Base-by-base conservation (phyloP, 2,329 filamentous ascomycete species). In the Cladosporium sphaerospermum region DNA sequence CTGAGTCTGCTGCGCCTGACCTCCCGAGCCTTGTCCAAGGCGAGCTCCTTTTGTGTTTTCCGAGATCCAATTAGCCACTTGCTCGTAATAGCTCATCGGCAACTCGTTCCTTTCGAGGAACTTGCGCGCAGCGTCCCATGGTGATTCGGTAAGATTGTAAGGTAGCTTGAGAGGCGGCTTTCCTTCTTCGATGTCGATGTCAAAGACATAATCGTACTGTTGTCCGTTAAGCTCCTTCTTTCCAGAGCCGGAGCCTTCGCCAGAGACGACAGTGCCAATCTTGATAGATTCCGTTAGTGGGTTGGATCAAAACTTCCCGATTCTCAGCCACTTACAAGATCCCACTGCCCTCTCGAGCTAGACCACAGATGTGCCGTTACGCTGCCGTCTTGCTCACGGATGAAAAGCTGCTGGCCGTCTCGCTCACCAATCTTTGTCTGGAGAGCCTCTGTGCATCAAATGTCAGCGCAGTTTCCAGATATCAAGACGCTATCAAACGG, bases 161-260 rank as follows among this genome's bases (percentile, higher is more conserved):
- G 92, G 90, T n/a, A 97, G 78, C 70, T 96, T 96, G 43, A 97
- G 76, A 0, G 92, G 83, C 10, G 92, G 91, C 65, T 95, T 92
- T 49, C 90, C 92, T 64, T 96, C 92, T 67, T 96, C 89, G 57
- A 96, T 95, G 62, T 96, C 91, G 23, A 96, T 91, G 65, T 96
- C 91, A 61, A 97, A 97, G 8, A 99, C 91, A 64, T 86, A 96
- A 67, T 99, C 93, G 68, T 95, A 99, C 56, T 92, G 88, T 66
- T 95, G 82, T 32, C 92, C 92, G 1, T 88, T 77, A 66, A 92
- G 86, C 54, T 84, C 78, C 7, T 83, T 82, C 71, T 91, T 90
- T 9, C 51, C 46, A 54, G 83, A 83, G 9, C 89, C 88, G 59
- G 84, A 89, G 66, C 89, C 95, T 36, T 86, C 89, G 4, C 86